phyloP scores from a whole-genome alignment of 495 filamentous ascomycete species.

The Chaetomidium leptoderma region DNA sequence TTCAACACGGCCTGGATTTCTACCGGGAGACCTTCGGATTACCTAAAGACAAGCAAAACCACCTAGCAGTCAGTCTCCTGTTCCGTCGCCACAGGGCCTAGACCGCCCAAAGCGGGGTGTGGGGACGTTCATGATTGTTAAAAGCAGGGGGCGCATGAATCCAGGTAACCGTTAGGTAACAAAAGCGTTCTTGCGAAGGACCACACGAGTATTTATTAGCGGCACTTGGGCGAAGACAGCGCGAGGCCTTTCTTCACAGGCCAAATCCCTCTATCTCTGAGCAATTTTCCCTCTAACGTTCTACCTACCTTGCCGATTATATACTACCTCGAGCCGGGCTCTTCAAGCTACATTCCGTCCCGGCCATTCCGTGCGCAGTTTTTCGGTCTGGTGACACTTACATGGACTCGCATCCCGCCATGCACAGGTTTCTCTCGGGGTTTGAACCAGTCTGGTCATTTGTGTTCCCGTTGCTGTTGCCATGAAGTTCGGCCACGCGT shows the following conservation, averaged over 20 bases:
- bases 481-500: conserved; percentile 77
- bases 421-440: conserved; percentile 22
- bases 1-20: no score
- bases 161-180: conserved; percentile 8
- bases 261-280: neutral
- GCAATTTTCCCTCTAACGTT: neutral
- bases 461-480: conserved; percentile 17
- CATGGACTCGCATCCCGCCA: conserved; percentile 23
- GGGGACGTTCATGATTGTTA: neutral
- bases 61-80: no score
- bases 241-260: neutral
- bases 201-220: neutral
- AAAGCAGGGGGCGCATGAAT: neutral
- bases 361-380: neutral
- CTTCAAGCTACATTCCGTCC: neutral
- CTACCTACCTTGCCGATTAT: neutral
- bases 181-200: neutral
- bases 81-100: no score
- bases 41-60: no score
- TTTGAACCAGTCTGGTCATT: conserved; percentile 21
- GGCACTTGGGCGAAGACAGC: neutral
- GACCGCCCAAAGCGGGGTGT: neutral
- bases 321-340: neutral
- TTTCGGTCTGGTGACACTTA: neutral
- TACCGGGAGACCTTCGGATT: no score